phyloP scores from a whole-genome alignment of 257 asterid species.

The Petunia axillaris region DNA sequence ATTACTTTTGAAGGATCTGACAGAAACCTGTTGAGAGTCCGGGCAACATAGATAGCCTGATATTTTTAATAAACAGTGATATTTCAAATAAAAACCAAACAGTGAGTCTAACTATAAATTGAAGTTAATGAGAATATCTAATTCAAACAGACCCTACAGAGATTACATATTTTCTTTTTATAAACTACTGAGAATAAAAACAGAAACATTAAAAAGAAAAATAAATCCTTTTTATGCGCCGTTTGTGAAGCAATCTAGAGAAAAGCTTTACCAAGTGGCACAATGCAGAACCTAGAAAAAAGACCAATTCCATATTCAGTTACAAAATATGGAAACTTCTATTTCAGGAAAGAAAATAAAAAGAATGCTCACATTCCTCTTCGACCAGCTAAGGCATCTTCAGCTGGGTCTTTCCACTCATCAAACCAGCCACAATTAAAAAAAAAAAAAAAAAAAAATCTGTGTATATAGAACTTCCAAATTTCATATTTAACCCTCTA shows the following conservation, averaged over 20 bases:
- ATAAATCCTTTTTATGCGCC: constrained; percentile 38
- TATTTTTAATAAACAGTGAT: neutral
- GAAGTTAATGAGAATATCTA: neutral
- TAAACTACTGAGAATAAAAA: neutral
- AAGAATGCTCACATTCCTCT: constrained; percentile 59
- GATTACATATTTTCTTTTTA: neutral
- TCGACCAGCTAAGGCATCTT: constrained; percentile 73
- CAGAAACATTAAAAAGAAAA: constrained; percentile 6
- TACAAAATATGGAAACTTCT: constrained; percentile 15
- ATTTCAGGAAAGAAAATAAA: neutral
- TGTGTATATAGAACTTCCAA: neutral
- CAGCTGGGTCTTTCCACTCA: constrained; percentile 69
- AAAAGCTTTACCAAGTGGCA: constrained; percentile 59
- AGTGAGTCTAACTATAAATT: neutral
- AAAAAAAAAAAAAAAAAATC: too few relatives aligned
- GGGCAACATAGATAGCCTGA: too few relatives aligned
- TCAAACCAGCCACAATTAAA: constrained; percentile 61
- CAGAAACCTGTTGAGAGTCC: too few relatives aligned
- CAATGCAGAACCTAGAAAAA: constrained; percentile 60
- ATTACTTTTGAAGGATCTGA: too few relatives aligned
- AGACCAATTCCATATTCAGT: neutral
- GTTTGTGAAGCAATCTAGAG: constrained; percentile 52
- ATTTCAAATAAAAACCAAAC: neutral
- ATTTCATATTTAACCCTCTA: neutral
- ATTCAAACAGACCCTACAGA: neutral